Evolutionary conservation across 2,329 filamentous ascomycete species (phyloP).

Genomic region (Colletotrichum sp.): DNA sequence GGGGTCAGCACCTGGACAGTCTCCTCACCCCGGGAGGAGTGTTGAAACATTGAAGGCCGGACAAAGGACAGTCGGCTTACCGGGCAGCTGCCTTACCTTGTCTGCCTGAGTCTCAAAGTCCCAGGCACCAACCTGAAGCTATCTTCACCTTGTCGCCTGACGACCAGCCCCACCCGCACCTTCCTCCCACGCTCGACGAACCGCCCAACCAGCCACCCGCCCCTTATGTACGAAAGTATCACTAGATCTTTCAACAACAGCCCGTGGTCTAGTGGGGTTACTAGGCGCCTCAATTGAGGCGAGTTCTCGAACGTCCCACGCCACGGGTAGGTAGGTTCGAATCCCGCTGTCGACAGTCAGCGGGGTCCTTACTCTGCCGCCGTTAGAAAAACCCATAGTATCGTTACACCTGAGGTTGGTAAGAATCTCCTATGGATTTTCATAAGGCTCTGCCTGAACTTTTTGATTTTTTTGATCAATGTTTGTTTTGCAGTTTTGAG

Average conservation of each 20-base stretch:
- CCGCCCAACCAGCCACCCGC: neutral
- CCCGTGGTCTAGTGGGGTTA: neutral
- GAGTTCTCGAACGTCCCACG: neutral
- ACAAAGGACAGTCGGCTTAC: neutral
- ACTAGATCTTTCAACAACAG: neutral
- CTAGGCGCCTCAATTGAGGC: neutral
- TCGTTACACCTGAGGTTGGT: conserved; percentile 11
- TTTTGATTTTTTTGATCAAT: neutral
- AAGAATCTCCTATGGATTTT: conserved; percentile 1
- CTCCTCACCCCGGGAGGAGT: neutral
- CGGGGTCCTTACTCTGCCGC: neutral
- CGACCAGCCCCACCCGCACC: neutral
- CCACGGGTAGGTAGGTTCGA: conserved; percentile 5
- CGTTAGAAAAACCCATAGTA: neutral
- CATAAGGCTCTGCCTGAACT: neutral
- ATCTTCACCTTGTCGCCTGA: neutral
- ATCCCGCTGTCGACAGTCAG: neutral
- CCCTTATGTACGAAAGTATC: neutral
- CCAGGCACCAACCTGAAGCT: neutral
- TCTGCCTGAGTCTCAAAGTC: neutral
- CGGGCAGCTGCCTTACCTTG: neutral
- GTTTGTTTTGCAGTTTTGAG: neutral
- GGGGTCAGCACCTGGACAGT: neutral
- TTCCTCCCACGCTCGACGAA: neutral
- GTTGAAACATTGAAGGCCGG: neutral